Conservation (phyloP, 2,329 filamentous ascomycete genomes). For the Akanthomyces muscarius region DNA sequence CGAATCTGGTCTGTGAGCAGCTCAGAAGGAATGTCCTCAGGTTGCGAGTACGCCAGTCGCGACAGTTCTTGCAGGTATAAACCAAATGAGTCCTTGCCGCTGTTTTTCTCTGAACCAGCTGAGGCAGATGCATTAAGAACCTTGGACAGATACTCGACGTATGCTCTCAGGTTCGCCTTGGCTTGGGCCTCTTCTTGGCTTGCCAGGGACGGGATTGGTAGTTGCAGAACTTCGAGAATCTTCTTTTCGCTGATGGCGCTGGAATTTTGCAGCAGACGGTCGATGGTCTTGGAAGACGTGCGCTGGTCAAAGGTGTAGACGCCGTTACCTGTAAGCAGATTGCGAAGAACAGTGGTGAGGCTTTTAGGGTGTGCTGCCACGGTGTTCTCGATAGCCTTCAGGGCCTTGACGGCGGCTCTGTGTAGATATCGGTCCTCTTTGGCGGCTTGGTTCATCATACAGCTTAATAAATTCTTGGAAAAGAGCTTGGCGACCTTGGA, state of each 20-base stretch:
- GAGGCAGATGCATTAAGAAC: conserved; percentile 39
- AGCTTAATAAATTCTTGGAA: conserved; percentile 76
- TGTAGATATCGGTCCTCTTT: conserved; percentile 76
- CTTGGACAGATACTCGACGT: conserved; percentile 52
- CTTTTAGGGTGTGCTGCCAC: conserved; percentile 58
- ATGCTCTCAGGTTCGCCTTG: conserved; percentile 40
- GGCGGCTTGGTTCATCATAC: conserved; percentile 76
- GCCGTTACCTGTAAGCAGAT: conserved; percentile 66
- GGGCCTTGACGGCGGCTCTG: conserved; percentile 68
- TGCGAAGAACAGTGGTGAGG: conserved; percentile 57
- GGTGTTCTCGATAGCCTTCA: conserved; percentile 66
- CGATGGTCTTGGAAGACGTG: conserved; percentile 81
- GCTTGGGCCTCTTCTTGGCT: conserved; percentile 27
- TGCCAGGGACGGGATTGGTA: conserved; percentile 35
- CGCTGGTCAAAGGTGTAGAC: conserved; percentile 78
- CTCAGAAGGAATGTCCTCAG: conserved; percentile 38
- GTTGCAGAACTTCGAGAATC: conserved; percentile 45
- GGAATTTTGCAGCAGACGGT: conserved; percentile 63
- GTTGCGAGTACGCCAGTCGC: conserved; percentile 51
- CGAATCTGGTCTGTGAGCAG: conserved; percentile 49
- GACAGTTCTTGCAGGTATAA: conserved; percentile 50
- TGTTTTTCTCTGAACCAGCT: conserved; percentile 25
- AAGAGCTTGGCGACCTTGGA: conserved; percentile 60
- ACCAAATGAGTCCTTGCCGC: conserved; percentile 31
- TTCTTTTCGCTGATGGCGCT: conserved; percentile 52